These are phyloP conservation scores for Magnolia officinalis DNA, from an alignment of 164 flowering plant species.

Conservation along the genomic window DNA sequence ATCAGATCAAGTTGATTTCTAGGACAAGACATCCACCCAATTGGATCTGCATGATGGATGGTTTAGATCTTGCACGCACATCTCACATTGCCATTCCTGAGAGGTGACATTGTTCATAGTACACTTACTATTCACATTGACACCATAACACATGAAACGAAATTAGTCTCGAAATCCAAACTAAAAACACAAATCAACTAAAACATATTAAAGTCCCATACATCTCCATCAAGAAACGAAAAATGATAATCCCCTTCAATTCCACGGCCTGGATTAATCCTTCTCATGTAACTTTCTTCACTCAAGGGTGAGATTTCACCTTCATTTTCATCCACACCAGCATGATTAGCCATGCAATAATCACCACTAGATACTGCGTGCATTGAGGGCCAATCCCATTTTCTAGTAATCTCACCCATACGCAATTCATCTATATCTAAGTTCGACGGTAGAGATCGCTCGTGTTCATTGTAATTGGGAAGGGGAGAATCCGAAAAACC, in stretches of 20 bases:
- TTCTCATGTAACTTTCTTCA: neutral
- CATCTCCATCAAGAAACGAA: constrained; percentile 1
- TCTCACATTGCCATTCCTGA: neutral
- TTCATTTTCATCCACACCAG: neutral
- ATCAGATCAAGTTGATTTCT: too few relatives aligned
- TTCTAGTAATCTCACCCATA: neutral
- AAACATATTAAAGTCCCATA: neutral
- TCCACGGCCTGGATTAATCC: neutral
- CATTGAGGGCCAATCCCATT: neutral
- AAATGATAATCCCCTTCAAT: neutral
- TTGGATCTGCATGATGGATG: too few relatives aligned
- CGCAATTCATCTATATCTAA: neutral
- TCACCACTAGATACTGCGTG: neutral
- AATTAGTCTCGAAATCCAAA: too few relatives aligned
- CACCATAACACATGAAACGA: neutral
- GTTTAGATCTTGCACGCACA: neutral
- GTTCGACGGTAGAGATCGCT: neutral
- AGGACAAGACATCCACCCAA: too few relatives aligned
- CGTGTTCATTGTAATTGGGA: neutral
- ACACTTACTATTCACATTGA: neutral
- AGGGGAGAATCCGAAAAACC: neutral
- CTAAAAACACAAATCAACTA: neutral
- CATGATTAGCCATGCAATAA: neutral
- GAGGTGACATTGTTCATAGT: neutral
- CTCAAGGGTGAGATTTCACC: neutral